Percentiles rank a stretch among this genome's conserved stretches.
These are phyloP conservation scores for Rhizopus stolonifer DNA, from an alignment of 371 early-diverging fungal species.

Conservation along the genomic window DNA sequence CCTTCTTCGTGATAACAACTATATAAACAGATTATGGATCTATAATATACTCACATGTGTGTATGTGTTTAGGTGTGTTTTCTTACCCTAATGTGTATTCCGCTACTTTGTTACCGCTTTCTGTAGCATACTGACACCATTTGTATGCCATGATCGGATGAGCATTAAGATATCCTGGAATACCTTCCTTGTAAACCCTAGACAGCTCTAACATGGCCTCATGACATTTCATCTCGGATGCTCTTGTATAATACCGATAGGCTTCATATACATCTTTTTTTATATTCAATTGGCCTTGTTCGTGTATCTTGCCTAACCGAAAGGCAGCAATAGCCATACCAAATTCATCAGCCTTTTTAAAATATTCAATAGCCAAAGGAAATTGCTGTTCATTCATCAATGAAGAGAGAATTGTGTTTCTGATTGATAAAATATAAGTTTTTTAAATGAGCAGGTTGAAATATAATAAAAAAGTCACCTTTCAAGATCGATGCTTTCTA, in stretches of 20 bases:
- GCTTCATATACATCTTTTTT: conserved; percentile 20
- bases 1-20: conserved; percentile 32
- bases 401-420: neutral
- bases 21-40: no score
- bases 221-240: conserved; percentile 34
- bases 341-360: conserved; percentile 28
- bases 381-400: conserved; percentile 9
- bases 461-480: conserved; percentile 13
- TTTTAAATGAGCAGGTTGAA: no score
- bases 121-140: conserved; percentile 44
- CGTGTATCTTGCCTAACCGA: conserved; percentile 30
- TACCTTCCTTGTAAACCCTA: conserved; percentile 31
- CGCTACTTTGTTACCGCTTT: conserved; percentile 31
- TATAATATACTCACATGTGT: no score
- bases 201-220: conserved; percentile 40
- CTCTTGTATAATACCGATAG: conserved; percentile 33
- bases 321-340: conserved; percentile 25
- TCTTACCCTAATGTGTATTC: conserved; percentile 45
- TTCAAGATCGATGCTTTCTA: conserved; percentile 28
- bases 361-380: conserved; percentile 26
- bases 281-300: conserved; percentile 19
- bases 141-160: conserved; percentile 31
- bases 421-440: neutral
- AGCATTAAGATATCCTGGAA: conserved; percentile 23
- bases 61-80: neutral